Evolutionary conservation across 768 basidiomycete genomes (phyloP), one percentile per base, ranked within the genome.

Genomic region (Tubosaeta brunneosetosa): DNA sequence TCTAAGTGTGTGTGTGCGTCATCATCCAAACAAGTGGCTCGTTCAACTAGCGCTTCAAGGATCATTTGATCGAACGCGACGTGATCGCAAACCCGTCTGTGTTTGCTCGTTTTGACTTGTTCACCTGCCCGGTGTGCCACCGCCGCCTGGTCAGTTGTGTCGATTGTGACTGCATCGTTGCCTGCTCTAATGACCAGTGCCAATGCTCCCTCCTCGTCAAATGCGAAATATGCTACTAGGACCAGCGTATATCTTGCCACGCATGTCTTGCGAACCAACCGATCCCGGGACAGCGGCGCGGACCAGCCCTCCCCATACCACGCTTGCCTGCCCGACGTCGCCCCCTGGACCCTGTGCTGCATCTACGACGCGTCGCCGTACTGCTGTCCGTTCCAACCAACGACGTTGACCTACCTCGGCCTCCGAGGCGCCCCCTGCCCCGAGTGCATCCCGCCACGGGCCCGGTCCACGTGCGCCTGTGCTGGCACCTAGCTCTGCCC

Each of bases 351-450:
- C 13, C 3, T 0, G 8, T 64, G 61, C 31, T 0, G 5, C 17
- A 53, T 0, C 1, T 2, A 17, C 3, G 8, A 40, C 4, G 8
- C 6, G 26, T 1, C 36, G 13, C 17, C n/a, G 0, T 17, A 55
- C 25, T 13, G 14, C 17, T 63, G 58, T 27, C 59, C 62, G 19
- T 47, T 47, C 29, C 46, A 44, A 31, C 54, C 46, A 2, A 47
- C 50, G 19, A 29, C 27, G 1, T 9, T 54, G 37, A 25, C 31
- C 3, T 3, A 12, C 0, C 4, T 36, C 10, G 3, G 3, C 11
- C 31, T 53, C 25, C 6, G 0, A 4, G 29, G 36, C 22, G 38
- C 52, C 27, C 14, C 42, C 34, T 64, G 55, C 16, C 27, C 50
- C 12, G 59, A 53, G 3, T 63, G 62, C 37, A 0, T 48, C 43